Evolutionary conservation across 139 green algal species (phyloP), one percentile per base, ranked within the genome.

Genomic region (Chlorella sp.): DNA sequence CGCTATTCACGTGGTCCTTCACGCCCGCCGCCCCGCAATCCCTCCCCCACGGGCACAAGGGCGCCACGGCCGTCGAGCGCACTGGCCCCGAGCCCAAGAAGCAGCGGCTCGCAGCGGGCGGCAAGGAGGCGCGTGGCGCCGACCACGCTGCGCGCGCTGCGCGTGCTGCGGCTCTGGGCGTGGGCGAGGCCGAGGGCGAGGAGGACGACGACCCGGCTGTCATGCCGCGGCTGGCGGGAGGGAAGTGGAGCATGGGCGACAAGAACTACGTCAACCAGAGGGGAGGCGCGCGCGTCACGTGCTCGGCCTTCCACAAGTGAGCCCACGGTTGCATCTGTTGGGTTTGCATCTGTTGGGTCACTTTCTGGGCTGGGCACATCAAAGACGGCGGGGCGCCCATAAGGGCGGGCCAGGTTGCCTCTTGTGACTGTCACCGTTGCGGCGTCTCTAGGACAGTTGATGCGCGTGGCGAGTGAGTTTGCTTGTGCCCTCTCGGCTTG

Each of bases 191-290:
- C 3, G 76, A 31, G 29, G 49, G 59, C 17, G 67, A 64, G 20
- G 74, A 80, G 35, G n/a, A 66, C 23, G 34, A 2, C 2, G 67
- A 34, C 27, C 62, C 62, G 3, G 30, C 17, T 24, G 63, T 59
- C 22, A 63, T 77, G 31, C 73, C 73, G 2, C 71, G 64, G 66
- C 66, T 78, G 71, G 73, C 73, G 4, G 35, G 85, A 1, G 92
- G 92, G 29, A 79, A 79, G 51, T 98, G 93, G 94, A 67, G 49
- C 24, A 74, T 97, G n/a, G 73, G 64, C 2, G 60, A 67, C 35
- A 95, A 95, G 72, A 85, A 96, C 77, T 95, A 95, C 84, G 85
- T 96, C 69, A 69, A 88, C 66, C 81, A 84, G 79, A 62, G 73
- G 31, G 70, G 62, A 42, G 65, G 74, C 20, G 63, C 67, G 36